Evolutionary conservation across 1,284 basidiomycete species (phyloP).

Genomic region (Tilletia horrida): DNA sequence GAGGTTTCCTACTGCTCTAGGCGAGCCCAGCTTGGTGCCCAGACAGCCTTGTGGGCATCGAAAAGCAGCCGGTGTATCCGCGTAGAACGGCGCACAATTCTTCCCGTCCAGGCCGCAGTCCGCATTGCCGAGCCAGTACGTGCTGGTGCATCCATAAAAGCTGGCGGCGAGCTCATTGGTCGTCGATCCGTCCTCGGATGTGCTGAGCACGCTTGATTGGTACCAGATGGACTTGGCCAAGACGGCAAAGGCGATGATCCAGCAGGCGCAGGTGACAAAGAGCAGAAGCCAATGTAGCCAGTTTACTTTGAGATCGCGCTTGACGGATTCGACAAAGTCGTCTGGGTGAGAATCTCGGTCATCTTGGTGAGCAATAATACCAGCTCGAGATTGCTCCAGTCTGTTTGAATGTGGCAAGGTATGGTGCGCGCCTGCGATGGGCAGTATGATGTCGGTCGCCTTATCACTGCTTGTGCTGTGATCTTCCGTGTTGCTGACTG

Average conservation of each 20-base stretch:
- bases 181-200: neutral
- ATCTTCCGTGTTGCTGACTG: neutral
- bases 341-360: neutral
- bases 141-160: slow-evolving; percentile 40
- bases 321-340: slow-evolving; percentile 19
- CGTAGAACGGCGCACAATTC: slow-evolving; percentile 66
- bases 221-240: slow-evolving; percentile 44
- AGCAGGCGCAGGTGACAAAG: slow-evolving; percentile 33
- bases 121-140: slow-evolving; percentile 53
- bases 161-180: slow-evolving; percentile 25
- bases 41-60: slow-evolving; percentile 75
- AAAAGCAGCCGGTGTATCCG: slow-evolving; percentile 64
- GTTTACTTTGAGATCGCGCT: slow-evolving; percentile 31
- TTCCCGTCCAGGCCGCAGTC: slow-evolving; percentile 71
- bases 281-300: slow-evolving; percentile 42
- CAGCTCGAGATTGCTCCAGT: neutral
- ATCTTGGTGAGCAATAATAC: neutral
- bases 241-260: slow-evolving; percentile 44
- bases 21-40: slow-evolving; percentile 69
- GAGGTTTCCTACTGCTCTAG: slow-evolving; percentile 68
- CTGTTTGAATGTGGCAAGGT: no score
- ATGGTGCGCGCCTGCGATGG: no score
- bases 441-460: neutral
- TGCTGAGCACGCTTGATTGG: slow-evolving; percentile 21
- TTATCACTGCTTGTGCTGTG: neutral